A percentile compares a stretch with the other conserved stretches of the same genome.
Evolutionary conservation across 768 basidiomycete species (phyloP).

Genomic region (Sutorius australiensis): DNA sequence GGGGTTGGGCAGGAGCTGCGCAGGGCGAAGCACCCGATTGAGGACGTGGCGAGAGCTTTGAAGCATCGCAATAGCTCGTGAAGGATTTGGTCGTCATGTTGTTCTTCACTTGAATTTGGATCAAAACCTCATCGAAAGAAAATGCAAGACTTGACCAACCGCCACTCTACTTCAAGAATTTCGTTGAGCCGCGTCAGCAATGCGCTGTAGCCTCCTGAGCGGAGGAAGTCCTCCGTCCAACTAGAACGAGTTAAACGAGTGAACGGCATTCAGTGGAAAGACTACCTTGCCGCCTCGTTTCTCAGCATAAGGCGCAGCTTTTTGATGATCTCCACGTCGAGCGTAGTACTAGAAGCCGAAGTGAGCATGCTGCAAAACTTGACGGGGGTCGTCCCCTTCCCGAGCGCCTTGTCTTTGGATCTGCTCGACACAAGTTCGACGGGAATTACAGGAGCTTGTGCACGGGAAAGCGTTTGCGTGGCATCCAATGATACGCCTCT

Average conservation of each 20-base stretch:
- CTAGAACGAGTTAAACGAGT: constrained; percentile 35
- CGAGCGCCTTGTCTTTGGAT: constrained; percentile 50
- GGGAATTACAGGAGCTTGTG: constrained; percentile 44
- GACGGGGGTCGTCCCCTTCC: constrained; percentile 57
- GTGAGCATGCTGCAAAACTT: constrained; percentile 66
- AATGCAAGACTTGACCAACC: constrained; percentile 47
- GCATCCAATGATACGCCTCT: constrained; percentile 65
- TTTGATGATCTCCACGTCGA: constrained; percentile 86
- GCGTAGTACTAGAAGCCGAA: constrained; percentile 62
- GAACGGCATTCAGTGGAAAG: constrained; percentile 1
- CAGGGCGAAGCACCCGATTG: constrained; percentile 85
- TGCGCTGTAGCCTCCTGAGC: constrained; percentile 79
- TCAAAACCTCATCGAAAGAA: constrained; percentile 5
- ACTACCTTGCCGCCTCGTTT: constrained; percentile 86
- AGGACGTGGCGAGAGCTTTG: constrained; percentile 88
- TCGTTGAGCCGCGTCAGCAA: constrained; percentile 84
- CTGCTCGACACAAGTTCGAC: constrained; percentile 35
- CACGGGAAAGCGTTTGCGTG: constrained; percentile 48
- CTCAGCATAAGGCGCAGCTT: constrained; percentile 82
- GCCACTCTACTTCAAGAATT: constrained; percentile 94
- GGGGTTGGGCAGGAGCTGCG: constrained; percentile 87
- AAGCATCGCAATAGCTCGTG: constrained; percentile 91
- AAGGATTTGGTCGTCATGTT: constrained; percentile 93
- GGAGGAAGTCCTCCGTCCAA: constrained; percentile 88
- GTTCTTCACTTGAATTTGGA: constrained; percentile 73